phyloP scores from a whole-genome alignment of 2,329 filamentous ascomycete species.

The Byssoonygena ceratinophila region DNA sequence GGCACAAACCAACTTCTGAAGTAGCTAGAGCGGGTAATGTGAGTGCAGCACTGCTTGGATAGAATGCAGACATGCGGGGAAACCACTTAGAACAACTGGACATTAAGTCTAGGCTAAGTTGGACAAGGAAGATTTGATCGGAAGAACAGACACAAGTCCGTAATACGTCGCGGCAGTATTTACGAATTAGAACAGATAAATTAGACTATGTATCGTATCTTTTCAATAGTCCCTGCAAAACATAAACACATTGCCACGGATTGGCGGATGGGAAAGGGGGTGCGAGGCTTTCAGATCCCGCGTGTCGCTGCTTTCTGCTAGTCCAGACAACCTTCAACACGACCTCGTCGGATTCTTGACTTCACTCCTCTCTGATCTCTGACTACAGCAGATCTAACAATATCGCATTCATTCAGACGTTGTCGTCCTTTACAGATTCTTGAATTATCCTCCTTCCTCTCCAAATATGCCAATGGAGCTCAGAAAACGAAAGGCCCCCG shows the following conservation, averaged over 20 bases:
- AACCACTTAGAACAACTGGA: background rate
- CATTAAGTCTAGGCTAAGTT: background rate
- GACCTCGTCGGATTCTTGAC: background rate
- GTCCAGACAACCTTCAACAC: background rate
- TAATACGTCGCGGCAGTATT: constrained; percentile 1
- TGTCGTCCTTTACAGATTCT: background rate
- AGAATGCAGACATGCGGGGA: too few species aligned
- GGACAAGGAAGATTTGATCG: too few species aligned
- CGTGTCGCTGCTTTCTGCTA: constrained; percentile 7
- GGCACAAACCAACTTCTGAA: too few species aligned
- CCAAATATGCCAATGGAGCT: constrained; percentile 41
- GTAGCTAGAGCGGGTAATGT: too few species aligned
- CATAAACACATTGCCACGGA: background rate
- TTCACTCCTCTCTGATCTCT: background rate
- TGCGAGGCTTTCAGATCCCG: background rate
- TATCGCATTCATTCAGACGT: background rate
- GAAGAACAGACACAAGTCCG: too few species aligned
- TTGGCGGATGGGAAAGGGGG: background rate
- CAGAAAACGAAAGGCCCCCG: constrained; percentile 51
- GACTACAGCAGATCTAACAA: background rate
- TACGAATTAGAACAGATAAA: background rate
- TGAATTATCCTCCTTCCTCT: background rate
- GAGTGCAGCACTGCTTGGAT: too few species aligned
- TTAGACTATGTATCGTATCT: background rate
- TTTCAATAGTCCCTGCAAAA: background rate